phyloP scores from a whole-genome alignment of 2,329 filamentous ascomycete genomes.

The Raffaelea deltoideospora region DNA sequence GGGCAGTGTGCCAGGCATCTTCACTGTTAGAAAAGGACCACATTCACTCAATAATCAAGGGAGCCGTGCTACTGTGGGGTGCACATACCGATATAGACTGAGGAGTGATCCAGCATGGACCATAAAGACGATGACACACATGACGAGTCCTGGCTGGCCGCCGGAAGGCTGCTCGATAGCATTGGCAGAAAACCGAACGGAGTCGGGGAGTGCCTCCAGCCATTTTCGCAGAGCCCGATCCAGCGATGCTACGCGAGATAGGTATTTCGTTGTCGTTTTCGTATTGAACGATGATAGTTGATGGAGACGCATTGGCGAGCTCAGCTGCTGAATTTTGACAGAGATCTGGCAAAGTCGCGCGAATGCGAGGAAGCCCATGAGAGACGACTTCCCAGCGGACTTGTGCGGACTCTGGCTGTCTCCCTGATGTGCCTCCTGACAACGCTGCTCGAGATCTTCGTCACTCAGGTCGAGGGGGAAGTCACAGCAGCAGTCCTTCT shows the following conservation, averaged over 20 bases:
- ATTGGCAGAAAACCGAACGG: conserved; percentile 14
- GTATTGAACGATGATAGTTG: conserved; percentile 2
- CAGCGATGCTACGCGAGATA: conserved; percentile 6
- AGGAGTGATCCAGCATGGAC: conserved; percentile 14
- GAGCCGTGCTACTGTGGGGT: neutral
- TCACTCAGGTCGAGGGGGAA: conserved; percentile 13
- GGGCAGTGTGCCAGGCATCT: neutral
- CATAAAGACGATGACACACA: conserved; percentile 16
- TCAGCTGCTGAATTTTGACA: conserved; percentile 12
- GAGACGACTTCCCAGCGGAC: conserved; percentile 4
- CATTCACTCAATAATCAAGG: too few species aligned
- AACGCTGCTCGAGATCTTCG: conserved; percentile 11
- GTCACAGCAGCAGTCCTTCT: conserved; percentile 15
- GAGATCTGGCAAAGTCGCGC: conserved; percentile 14
- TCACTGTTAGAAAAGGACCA: too few species aligned
- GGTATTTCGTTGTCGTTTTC: conserved; percentile 1
- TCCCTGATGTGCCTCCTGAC: neutral
- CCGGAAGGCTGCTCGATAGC: conserved; percentile 1
- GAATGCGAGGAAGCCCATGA: conserved; percentile 15
- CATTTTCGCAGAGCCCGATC: conserved; percentile 10
- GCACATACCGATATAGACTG: conserved; percentile 11
- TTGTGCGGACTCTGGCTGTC: neutral
- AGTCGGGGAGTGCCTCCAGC: conserved; percentile 11
- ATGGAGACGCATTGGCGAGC: conserved; percentile 9
- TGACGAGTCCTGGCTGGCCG: conserved; percentile 10